Base-by-base conservation (phyloP, 208 protist genomes). In the Plasmodiophora brassicae region DNA sequence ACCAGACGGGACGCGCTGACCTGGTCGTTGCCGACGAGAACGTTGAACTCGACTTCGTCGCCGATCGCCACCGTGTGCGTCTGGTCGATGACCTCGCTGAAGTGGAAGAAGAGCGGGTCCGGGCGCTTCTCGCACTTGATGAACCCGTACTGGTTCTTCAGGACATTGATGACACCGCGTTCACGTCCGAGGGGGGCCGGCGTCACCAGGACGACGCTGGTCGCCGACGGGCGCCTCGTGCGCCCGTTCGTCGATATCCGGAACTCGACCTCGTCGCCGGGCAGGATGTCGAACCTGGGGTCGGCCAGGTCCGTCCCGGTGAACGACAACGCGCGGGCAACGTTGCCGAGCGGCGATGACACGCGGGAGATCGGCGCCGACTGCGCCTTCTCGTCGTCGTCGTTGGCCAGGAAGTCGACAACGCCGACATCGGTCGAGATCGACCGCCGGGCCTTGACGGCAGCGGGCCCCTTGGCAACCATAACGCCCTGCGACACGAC, bases 221-320 rank as follows among this genome's bases (percentile, higher is more conserved):
- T 78, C 41, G 65, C 65, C 20, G 65, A 78, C 41, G 5, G 20
- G 20, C 32, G 32, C 5, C 65, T n/a, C 5, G 65, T 78, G 32
- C n/a, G 65, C 32, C 20, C 5, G 41, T 78, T n/a, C 5, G n/a
- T 78, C 14, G 65, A n/a, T n/a, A 78, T 32, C n/a, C 41, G 32
- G n/a, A 78, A 78, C 65, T 78, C 65, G n/a, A 78, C 65, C 41
- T 78, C 65, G 41, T 78, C 65, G n/a, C 65, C 65, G 5, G 65
- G 65, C 32, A 78, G 5, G 20, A 78, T n/a, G 10, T 78, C 65
- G n/a, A 36, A 78, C n/a, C 65, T 78, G n/a, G 65, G 65, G 41
- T 78, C 65, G 20, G 65, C 65, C 5, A 78, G 32, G n/a, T 78
- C 65, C 32, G 32, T 78, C 32, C 41, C 41, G n/a, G 32, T 32